A percentile compares a stretch with the other conserved stretches of the same genome.
phyloP scores from a whole-genome alignment of 2,329 filamentous ascomycete genomes.

The Acephala macrosclerotiorum region DNA sequence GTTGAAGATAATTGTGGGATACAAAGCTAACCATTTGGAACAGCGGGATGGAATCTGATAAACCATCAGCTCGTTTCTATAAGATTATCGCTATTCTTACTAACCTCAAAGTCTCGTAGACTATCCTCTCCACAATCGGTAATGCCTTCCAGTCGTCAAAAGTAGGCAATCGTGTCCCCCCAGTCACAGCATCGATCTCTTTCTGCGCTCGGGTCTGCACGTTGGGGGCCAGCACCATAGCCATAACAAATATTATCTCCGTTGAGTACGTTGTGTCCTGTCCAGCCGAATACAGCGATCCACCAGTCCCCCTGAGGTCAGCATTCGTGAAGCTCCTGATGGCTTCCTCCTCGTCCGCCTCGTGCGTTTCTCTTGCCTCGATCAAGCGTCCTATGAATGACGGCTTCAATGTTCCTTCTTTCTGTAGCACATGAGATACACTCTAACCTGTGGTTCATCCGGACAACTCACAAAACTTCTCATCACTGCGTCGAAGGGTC shows the following conservation, averaged over 20 bases:
- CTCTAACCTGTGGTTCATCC: background rate
- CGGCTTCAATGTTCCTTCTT: slow-evolving; percentile 14
- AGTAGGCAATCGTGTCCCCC: slow-evolving; percentile 51
- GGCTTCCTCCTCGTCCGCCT: slow-evolving; percentile 15
- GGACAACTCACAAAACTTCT: slow-evolving; percentile 16
- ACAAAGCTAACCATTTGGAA: slow-evolving; percentile 56
- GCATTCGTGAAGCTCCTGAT: slow-evolving; percentile 24
- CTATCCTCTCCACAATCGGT: slow-evolving; percentile 51
- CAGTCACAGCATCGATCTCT: slow-evolving; percentile 57
- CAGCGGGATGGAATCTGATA: slow-evolving; percentile 33
- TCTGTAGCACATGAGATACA: slow-evolving; percentile 19
- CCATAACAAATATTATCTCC: slow-evolving; percentile 19
- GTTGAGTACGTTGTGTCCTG: slow-evolving; percentile 43
- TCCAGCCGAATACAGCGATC: slow-evolving; percentile 56
- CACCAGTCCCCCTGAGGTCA: slow-evolving; percentile 55
- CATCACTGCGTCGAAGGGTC: slow-evolving; percentile 45
- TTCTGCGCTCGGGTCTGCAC: slow-evolving; percentile 54
- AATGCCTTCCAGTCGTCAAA: slow-evolving; percentile 53
- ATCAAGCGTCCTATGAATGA: slow-evolving; percentile 23
- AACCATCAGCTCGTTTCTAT: background rate
- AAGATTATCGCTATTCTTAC: background rate
- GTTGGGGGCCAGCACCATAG: slow-evolving; percentile 16
- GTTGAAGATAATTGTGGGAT: slow-evolving; percentile 42
- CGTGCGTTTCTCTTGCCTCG: slow-evolving; percentile 12
- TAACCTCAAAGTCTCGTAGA: slow-evolving; percentile 55